Base-by-base conservation (phyloP, 2,329 filamentous ascomycete genomes). In the Albifimbria verrucaria region DNA sequence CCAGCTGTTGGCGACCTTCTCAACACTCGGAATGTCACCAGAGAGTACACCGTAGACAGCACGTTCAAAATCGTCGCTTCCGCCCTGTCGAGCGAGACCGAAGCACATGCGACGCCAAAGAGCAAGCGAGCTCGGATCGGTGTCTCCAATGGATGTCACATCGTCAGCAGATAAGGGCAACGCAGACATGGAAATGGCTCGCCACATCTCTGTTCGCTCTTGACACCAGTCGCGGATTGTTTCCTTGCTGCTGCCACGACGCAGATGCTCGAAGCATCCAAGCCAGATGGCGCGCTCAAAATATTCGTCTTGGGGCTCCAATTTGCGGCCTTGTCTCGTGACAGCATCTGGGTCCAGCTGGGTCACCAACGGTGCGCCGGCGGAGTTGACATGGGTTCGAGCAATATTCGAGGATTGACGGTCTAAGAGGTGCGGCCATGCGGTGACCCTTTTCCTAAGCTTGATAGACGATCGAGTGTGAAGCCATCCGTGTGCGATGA, bases 231-330 rank as follows among this genome's bases (percentile, higher is more conserved):
- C 88, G 51, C 85, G 83, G 57, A 97, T 89, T 36, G 88, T 82
- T 9, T 81, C 72, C 72, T 89, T 83, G 56, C 79, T 84, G 59
- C 85, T 86, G n/a, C 94, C 94, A 45, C 92, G 85, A 48, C 93
- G 86, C 50, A 99, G 77, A 77, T 96, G 89, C 68, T 96, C 91
- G 76, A 92, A 97, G 71, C 90, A 94, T n/a, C 90, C 88, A 55
- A 92, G 80, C 92, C 94, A 97, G 46, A 96, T 89, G 3, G 92
- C 89, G 50, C 88, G 84, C 73, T 99, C 94, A 57, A 93, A 94
- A 63, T 87, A 92, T 59, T 91, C 86, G 65, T 99, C 94, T 62
- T 92, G 85, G 22, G 86, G 82, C 65, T 96, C 88, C 41, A 97
- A 76, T 48, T 80, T 84, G 51, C 89, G 83, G 48, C 80, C 80